These are phyloP conservation scores for Penicillium bialowiezense DNA, from an alignment of 495 filamentous ascomycete genomes.

Conservation along the genomic window DNA sequence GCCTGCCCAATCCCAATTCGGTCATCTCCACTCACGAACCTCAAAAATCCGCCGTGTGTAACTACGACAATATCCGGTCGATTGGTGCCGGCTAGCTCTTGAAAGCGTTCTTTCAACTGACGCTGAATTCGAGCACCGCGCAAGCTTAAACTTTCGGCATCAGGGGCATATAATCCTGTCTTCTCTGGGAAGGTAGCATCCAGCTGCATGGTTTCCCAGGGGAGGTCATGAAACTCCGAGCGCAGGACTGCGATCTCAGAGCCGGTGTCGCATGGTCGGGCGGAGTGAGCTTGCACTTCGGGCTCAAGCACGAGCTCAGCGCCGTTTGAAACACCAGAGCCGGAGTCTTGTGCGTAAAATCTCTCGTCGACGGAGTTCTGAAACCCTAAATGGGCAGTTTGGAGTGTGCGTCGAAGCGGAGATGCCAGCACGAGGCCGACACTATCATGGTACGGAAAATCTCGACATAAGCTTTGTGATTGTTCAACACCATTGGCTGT, in stretches of 20 bases:
- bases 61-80: constrained; percentile 16
- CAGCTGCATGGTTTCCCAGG: constrained; percentile 5
- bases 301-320: constrained; percentile 3
- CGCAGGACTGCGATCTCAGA: constrained; percentile 3
- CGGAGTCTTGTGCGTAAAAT: constrained; percentile 1
- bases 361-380: constrained; percentile 2
- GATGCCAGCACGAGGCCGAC: constrained; percentile 15
- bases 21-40: neutral
- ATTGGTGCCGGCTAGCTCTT: neutral
- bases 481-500: constrained; percentile 12
- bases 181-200: constrained; percentile 7
- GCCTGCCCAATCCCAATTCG: neutral
- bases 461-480: neutral
- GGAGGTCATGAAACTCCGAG: constrained; percentile 5
- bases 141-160: neutral
- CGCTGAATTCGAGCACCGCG: constrained; percentile 7
- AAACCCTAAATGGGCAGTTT: constrained; percentile 14
- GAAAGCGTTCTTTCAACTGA: constrained; percentile 2
- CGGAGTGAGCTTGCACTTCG: constrained; percentile 16
- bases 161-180: constrained; percentile 2
- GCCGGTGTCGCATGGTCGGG: constrained; percentile 15
- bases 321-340: neutral
- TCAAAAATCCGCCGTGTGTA: constrained; percentile 13
- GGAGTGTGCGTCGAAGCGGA: constrained; percentile 14
- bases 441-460: constrained; percentile 7